Evolutionary conservation across 768 basidiomycete genomes (phyloP).

Genomic region (Tephrocybe rancida): DNA sequence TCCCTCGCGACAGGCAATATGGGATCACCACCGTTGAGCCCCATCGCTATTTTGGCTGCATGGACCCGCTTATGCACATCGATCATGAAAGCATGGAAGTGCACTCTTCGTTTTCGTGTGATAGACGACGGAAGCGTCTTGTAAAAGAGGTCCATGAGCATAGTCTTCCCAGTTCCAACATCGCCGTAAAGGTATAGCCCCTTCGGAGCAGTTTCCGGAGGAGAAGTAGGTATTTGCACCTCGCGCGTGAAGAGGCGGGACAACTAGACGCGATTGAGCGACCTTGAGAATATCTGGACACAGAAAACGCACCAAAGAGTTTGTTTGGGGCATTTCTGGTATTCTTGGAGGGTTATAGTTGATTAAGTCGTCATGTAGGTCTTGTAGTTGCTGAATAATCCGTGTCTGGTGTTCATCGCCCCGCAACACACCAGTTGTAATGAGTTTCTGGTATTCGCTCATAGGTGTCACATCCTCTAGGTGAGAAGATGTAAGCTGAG

Average conservation of each 20-base stretch:
- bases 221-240: conserved; percentile 33
- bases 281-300: conserved; percentile 22
- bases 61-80: conserved; percentile 96
- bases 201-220: conserved; percentile 65
- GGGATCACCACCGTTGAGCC: conserved; percentile 73
- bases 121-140: conserved; percentile 72
- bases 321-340: conserved; percentile 40
- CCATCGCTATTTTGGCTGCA: conserved; percentile 73
- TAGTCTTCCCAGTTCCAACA: conserved; percentile 96
- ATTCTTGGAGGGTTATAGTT: conserved; percentile 72
- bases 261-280: conserved; percentile 31
- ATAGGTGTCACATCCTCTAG: conserved; percentile 42
- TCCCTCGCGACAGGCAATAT: conserved; percentile 88
- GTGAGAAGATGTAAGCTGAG: background rate
- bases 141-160: conserved; percentile 99
- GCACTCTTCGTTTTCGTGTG: conserved; percentile 81
- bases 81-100: conserved; percentile 99
- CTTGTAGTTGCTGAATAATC: conserved; percentile 83
- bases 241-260: conserved; percentile 49
- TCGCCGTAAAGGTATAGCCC: conserved; percentile 96
- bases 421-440: conserved; percentile 53
- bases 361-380: conserved; percentile 71
- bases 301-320: conserved; percentile 38
- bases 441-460: conserved; percentile 46
- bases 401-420: conserved; percentile 84